Evolutionary conservation across 257 asterid species (phyloP).

Genomic region (Gentiana straminea): DNA sequence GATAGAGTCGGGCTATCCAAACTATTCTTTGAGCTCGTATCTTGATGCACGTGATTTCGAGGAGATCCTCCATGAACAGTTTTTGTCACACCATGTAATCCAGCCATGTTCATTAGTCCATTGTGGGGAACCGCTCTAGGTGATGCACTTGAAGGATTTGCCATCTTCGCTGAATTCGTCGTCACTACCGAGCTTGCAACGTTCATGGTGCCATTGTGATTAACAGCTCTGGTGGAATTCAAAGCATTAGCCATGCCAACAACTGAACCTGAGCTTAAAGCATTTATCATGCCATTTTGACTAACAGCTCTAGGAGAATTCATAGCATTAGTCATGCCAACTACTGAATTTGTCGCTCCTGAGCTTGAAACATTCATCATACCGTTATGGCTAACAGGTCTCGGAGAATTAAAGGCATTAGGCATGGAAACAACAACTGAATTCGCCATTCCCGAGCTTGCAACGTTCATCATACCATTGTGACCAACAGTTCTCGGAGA

Average conservation of each 20-base stretch:
- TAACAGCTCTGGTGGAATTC: too few species aligned
- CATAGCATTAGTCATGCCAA: not conserved
- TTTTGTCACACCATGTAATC: slow-evolving; percentile 34
- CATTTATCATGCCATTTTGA: too few species aligned
- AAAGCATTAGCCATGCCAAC: not conserved
- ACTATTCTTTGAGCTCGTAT: slow-evolving; percentile 27
- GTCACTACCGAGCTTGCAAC: slow-evolving; percentile 35
- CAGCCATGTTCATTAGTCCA: slow-evolving; percentile 29
- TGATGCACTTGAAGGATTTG: slow-evolving; percentile 27
- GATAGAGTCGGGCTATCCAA: slow-evolving; percentile 47
- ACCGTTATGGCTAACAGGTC: not conserved
- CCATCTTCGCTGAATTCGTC: slow-evolving; percentile 27
- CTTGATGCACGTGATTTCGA: slow-evolving; percentile 40
- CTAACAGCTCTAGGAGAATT: too few species aligned
- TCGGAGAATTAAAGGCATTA: slow-evolving; percentile 23
- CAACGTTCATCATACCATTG: too few species aligned
- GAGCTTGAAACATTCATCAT: too few species aligned
- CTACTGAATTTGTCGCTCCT: too few species aligned
- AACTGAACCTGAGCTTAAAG: slow-evolving; percentile 6
- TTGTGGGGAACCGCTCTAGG: slow-evolving; percentile 17
- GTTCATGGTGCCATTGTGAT: slow-evolving; percentile 18
- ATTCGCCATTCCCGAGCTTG: too few species aligned
- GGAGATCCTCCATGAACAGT: slow-evolving; percentile 47
- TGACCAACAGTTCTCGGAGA: too few species aligned
- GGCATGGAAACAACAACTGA: too few species aligned